These are phyloP conservation scores for Pyrus hybrid DNA, from an alignment of 331 rosid species.

Conservation along the genomic window DNA sequence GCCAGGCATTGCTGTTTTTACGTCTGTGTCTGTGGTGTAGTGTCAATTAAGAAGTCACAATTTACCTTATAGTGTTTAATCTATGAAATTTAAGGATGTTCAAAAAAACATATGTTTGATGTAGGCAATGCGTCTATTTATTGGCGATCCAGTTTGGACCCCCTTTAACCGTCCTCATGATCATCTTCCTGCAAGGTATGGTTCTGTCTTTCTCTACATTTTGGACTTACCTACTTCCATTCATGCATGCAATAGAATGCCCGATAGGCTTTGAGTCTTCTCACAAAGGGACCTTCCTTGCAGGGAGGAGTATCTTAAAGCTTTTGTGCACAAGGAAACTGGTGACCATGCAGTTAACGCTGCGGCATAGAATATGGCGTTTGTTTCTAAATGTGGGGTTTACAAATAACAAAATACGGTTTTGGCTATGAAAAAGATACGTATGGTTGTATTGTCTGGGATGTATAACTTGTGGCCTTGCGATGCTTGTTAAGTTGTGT, in stretches of 20 bases:
- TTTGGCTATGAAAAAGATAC: not conserved
- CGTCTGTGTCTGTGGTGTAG: not conserved
- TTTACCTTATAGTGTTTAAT: not conserved
- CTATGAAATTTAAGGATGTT: not conserved
- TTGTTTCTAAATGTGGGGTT: not conserved
- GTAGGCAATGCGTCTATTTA: conserved; percentile 88
- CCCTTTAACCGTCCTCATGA: conserved; percentile 94
- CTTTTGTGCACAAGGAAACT: conserved; percentile 48
- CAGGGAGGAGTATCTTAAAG: conserved; percentile 70
- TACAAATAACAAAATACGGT: not conserved
- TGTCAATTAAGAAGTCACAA: not conserved
- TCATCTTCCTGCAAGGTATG: conserved; percentile 88
- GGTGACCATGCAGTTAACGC: conserved; percentile 50
- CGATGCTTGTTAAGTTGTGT: not conserved
- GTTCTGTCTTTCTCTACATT: not conserved
- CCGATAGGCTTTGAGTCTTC: conserved; percentile 11
- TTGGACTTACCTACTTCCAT: not conserved
- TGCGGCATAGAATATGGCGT: conserved; percentile 42
- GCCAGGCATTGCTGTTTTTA: not conserved
- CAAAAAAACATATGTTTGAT: not conserved
- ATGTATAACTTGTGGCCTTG: not conserved
- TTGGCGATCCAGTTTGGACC: conserved; percentile 98
- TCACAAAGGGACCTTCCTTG: conserved; percentile 11
- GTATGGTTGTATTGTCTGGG: not conserved
- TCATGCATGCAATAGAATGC: not conserved